Evolutionary conservation across 176 grass and related monocot species (phyloP), one percentile per base, ranked within the genome.

Genomic region (Oryza punctata): DNA sequence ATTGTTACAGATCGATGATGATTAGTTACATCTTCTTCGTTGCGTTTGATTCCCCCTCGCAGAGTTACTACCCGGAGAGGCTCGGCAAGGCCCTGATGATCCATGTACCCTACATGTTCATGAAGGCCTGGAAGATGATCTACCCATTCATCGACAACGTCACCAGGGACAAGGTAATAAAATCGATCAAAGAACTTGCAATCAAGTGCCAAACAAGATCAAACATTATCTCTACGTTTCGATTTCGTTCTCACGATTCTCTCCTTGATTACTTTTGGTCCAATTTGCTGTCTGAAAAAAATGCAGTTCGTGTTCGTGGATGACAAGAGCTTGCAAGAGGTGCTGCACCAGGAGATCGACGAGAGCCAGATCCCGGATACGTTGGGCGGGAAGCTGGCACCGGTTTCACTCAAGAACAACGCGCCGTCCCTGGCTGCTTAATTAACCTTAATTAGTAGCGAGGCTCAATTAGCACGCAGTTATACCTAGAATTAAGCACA

Each of bases 271-370:
- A 4, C 43, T 32, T 65, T 32, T 65, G 13, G 38, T 10, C 25
- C 25, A 63, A 10, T 60, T 1, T n/a, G 8, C 7, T 9, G 21
- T 59, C 49, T 30, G 1, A 4, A 28, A 37, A 37, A 37, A 72
- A 45, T 87, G 91, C 88, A 97, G 95, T 90, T 98, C 10, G 67
- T 93, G 15, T 95, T 98, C 59, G 63, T 98, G 6, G 91, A 93
- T 0, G 71, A 93, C 68, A 90, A 98, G 87, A 88, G 23, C 27
- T 28, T 98, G 52, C 79, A 88, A 60, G 84, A 88, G 52, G 93
- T 87, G 54, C 85, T 98, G 49, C 75, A 59, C 28, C 82, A 38
- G 70, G 91, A 95, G n/a, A 90, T 98, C 4, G 95, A 98, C 1
- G 87, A 93, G 19, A 85, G 46, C 74, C 89, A 98, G 72, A 65